These are phyloP conservation scores for Atractiella rhizophila DNA, from an alignment of 768 basidiomycete genomes.

Conservation along the genomic window DNA sequence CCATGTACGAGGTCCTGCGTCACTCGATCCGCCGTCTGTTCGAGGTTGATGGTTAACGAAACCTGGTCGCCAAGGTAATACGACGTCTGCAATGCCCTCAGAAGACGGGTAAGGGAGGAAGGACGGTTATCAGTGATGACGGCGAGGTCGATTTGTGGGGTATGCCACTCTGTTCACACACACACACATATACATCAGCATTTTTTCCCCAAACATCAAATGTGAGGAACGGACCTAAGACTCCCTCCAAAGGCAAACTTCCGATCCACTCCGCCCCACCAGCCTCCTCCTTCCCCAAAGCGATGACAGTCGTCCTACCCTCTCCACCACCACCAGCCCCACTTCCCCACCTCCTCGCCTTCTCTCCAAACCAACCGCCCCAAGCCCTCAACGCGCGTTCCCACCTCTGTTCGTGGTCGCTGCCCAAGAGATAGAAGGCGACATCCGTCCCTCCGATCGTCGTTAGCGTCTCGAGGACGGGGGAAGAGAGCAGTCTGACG, in stretches of 20 bases:
- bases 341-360: no score
- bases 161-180: conserved; percentile 38
- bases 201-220: not conserved
- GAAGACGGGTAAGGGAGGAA: conserved; percentile 38
- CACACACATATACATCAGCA: not conserved
- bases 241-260: conserved; percentile 32
- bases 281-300: conserved; percentile 23
- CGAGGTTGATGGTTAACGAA: conserved; percentile 43
- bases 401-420: no score
- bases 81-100: conserved; percentile 34
- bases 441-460: no score
- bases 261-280: conserved; percentile 37
- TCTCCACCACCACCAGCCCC: no score
- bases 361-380: no score
- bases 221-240: conserved; percentile 27
- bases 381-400: no score
- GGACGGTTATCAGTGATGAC: conserved; percentile 58
- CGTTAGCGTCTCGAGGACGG: no score
- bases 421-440: no score
- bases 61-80: conserved; percentile 44
- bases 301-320: conserved; percentile 4
- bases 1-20: conserved; percentile 32
- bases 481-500: no score
- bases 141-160: conserved; percentile 38
- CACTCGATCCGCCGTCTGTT: conserved; percentile 41